Base-by-base conservation (phyloP, 1,284 basidiomycete genomes). In the Athelia sp. region DNA sequence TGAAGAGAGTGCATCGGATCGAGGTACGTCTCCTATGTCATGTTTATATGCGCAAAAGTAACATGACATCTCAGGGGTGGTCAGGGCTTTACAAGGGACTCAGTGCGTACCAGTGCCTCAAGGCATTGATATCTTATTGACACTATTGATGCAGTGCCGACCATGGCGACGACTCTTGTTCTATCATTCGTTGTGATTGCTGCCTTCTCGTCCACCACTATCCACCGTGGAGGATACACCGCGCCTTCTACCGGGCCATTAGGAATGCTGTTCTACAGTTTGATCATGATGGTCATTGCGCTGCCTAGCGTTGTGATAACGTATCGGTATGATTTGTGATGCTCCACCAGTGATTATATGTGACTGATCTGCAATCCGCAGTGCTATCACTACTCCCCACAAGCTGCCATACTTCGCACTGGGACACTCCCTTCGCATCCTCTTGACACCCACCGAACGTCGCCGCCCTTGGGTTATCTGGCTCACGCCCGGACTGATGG, bases 331-430 rank as follows among this genome's bases (percentile, higher is more conserved):
- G 15, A n/a, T n/a, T n/a, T n/a, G n/a, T n/a, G n/a, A n/a, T n/a
- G n/a, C n/a, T n/a, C n/a, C n/a, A n/a, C n/a, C n/a, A n/a, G n/a
- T n/a, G n/a, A n/a, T n/a, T n/a, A n/a, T n/a, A n/a, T n/a, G n/a
- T n/a, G n/a, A n/a, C n/a, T n/a, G n/a, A n/a, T n/a, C n/a, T n/a
- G n/a, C 32, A 40, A 48, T 34, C 24, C 45, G 11, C 57, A 93
- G 91, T 45, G 76, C 91, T 2, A 88, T 95, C 58, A 93, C 90
- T 22, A 95, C 92, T 0, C 91, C 92, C 1, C 84, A 90, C 68
- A 84, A 79, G 57, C 74, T 95, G 19, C 81, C 88, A 1, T 89
- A 78, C 60, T 75, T 85, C 59, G 71, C 78, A 38, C 74, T 79
- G 1, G 62, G 77, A 42, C 74, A 79, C 55, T 82, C 89, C 13